Evolutionary conservation across 2,329 filamentous ascomycete species (phyloP), one percentile per base, ranked within the genome.

Genomic region (Aschersonia sp.): DNA sequence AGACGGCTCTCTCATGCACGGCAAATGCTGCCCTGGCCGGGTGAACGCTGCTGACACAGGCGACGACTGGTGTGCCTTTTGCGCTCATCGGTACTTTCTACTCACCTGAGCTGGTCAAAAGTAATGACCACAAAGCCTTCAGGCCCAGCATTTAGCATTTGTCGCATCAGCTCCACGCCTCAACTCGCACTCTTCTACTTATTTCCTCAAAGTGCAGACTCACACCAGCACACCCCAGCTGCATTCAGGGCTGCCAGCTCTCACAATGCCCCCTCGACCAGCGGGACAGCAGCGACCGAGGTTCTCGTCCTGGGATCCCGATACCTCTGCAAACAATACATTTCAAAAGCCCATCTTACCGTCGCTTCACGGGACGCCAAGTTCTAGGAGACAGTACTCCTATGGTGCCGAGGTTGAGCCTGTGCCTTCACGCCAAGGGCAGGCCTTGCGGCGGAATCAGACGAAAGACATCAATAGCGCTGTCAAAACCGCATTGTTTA

Each of bases 391-490:
- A 40, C 63, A 66, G 50, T 67, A 66, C 48, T 58, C 62, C 1
- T 67, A 67, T 53, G 64, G 64, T 35, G 61, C 64, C 35, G 61
- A 49, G n/a, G 58, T 52, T 32, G 64, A 67, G 45, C 64, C 64
- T 2, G 52, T 53, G 14, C 58, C 58, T 22, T 46, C 51, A 35
- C 50, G 55, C 8, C 53, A 54, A 5, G 51, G 49, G 2, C 48
- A 52, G 6, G 50, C 51, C 22, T 39, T 49, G 30, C 47, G 42
- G n/a, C 43, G 49, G 4, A 51, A 37, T 52, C 56, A 50, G 45
- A 49, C 44, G 46, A 50, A 51, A 47, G 60, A 55, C 31, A 49
- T 65, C 14, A 55, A 54, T 46, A 56, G 51, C 43, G 63, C 61
- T 6, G 58, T 65, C 33, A 56, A 54, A 8, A 53, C 55, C 10